Percentiles rank a stretch among this genome's conserved stretches.
phyloP scores from a whole-genome alignment of 2,329 filamentous ascomycete genomes.

The Colletotrichum sp. region DNA sequence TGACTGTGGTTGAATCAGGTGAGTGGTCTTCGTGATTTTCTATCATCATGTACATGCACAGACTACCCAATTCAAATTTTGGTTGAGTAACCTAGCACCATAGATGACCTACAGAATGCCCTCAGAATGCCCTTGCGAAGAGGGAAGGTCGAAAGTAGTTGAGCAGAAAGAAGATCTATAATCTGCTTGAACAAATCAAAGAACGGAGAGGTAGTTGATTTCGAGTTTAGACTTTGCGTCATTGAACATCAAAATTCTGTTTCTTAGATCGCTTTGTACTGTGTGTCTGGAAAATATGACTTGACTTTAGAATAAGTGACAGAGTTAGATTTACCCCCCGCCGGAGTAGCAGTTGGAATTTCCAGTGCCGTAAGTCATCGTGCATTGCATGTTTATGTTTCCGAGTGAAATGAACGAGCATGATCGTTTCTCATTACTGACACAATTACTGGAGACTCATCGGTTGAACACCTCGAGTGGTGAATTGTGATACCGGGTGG shows the following conservation, averaged over 20 bases:
- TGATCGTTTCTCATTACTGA: not conserved
- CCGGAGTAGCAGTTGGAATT: too few relatives aligned
- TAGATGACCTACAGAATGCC: not conserved
- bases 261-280: not conserved
- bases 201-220: not conserved
- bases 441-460: not conserved
- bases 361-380: not conserved
- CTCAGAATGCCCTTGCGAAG: not conserved
- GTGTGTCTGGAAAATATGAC: not conserved
- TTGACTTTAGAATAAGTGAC: not conserved
- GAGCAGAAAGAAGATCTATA: rapidly evolving
- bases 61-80: not conserved
- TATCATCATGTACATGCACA: not conserved
- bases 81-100: not conserved
- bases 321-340: not conserved
- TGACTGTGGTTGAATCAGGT: not conserved
- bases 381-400: not conserved
- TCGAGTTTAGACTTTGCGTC: not conserved
- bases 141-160: not conserved
- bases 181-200: not conserved
- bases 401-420: rapidly evolving
- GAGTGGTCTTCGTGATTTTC: not conserved
- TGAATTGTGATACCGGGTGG: not conserved
- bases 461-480: not conserved
- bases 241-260: not conserved